Evolutionary conservation across 108 stramenopile species (phyloP).

Genomic region (Hondaea fermentalgiana): DNA sequence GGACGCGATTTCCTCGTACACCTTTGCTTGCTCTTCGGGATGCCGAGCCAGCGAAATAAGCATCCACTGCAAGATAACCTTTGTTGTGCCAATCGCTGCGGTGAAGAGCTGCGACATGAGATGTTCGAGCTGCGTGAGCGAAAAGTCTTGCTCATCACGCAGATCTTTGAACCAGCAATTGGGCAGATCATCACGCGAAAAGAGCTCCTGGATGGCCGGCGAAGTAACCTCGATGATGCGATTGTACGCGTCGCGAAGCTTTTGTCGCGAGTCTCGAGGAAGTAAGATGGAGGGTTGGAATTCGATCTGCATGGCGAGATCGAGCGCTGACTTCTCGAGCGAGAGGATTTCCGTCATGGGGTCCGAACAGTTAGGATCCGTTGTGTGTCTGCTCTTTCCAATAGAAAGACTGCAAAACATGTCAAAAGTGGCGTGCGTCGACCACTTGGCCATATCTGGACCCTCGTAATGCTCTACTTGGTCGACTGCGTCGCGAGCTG

Average conservation of each 20-base stretch:
- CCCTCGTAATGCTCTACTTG: neutral
- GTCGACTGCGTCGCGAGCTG: neutral
- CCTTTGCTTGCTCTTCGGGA: neutral
- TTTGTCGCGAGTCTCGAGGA: neutral
- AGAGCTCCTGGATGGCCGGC: neutral
- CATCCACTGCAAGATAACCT: neutral
- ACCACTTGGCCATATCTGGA: neutral
- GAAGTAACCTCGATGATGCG: neutral
- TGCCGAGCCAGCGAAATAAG: neutral
- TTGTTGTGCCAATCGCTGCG: constrained; percentile 3
- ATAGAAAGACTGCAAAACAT: neutral
- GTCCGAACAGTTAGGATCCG: neutral
- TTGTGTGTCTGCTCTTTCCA: neutral
- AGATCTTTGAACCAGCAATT: constrained; percentile 9
- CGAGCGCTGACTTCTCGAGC: neutral
- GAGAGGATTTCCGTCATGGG: neutral
- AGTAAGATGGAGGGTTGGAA: neutral
- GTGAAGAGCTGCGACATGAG: neutral
- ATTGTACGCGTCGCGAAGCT: neutral
- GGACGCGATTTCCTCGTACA: neutral
- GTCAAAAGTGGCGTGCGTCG: neutral
- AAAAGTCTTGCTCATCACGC: neutral
- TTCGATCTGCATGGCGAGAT: neutral
- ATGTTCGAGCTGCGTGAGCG: neutral
- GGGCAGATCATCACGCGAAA: neutral